phyloP scores from a whole-genome alignment of 106 monocot genomes.

The Apostasia shenzhenica region DNA sequence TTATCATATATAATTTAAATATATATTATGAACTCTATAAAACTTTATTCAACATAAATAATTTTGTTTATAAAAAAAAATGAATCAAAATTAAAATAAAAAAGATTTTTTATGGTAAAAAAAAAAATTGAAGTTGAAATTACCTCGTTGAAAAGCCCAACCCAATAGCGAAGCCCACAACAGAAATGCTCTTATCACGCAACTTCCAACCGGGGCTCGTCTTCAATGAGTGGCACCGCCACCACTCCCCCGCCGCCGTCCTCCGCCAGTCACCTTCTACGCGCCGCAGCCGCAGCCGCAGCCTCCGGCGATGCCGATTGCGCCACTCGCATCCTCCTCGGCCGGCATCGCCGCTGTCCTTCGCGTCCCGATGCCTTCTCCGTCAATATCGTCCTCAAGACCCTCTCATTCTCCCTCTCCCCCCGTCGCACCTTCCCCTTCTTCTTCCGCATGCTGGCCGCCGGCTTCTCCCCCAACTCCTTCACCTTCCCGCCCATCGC shows the following conservation, averaged over 20 bases:
- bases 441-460: slow-evolving; percentile 13
- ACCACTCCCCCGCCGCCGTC: neutral
- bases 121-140: too few relatives aligned
- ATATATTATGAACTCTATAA: too few relatives aligned
- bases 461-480: slow-evolving; percentile 20
- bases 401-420: slow-evolving; percentile 8
- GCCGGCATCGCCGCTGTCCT: neutral
- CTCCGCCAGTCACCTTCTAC: neutral
- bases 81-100: too few relatives aligned
- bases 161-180: neutral
- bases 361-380: slow-evolving; percentile 19
- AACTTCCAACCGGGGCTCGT: neutral
- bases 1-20: too few relatives aligned
- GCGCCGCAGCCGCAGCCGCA: neutral
- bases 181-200: neutral
- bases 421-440: slow-evolving; percentile 10
- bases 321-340: slow-evolving; percentile 15
- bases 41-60: too few relatives aligned
- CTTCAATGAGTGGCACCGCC: slow-evolving; percentile 6
- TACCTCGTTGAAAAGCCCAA: neutral
- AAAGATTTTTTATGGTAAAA: too few relatives aligned
- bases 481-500: slow-evolving; percentile 32
- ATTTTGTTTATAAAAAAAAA: too few relatives aligned
- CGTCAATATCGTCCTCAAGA: slow-evolving; percentile 13
- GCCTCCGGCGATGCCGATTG: neutral